Base-by-base conservation (phyloP, 768 basidiomycete species). In the Tricholoma bakamatsutake region DNA sequence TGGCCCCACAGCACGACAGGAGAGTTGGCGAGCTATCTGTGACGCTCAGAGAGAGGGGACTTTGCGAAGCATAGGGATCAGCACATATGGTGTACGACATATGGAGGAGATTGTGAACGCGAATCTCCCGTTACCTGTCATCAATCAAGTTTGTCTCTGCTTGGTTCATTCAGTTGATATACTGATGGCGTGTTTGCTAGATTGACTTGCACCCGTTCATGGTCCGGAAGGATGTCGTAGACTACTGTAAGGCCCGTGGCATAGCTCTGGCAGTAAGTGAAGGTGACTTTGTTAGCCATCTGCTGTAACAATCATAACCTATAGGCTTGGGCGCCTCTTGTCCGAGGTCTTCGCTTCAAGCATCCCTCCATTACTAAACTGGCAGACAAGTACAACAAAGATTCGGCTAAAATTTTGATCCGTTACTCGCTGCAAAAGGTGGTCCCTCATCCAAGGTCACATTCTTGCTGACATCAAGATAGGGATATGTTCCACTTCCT, bases 361-460 rank as follows among this genome's bases (percentile, higher is more conserved):
- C 81, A 85, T 62, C 78, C 83, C 34, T 70, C 17, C 80, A 87
- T 68, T 78, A 82, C 17, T 67, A 64, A 64, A 31, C 69, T 83
- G 35, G 77, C 79, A 5, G 61, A 75, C 40, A 84, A 81, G 66
- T 83, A 88, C 64, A 63, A 67, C 37, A 88, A 82, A 62, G 64
- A 73, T 46, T 72, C 78, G n/a, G 76, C 83, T 62, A 79, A 81
- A 61, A 71, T 91, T 48, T 71, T 89, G 37, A 71, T 90, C 28
- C 76, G 88, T n/a, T 90, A 83, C 67, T 85, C 83, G 10, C 69
- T 93, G n/a, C 88, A 93, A 67, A 86, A 88, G 75, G 89, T 83
- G 58, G 34, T 66, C 35, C 35, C 27, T n/a, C n/a, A n/a, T n/a
- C n/a, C n/a, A n/a, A n/a, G n/a, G n/a, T n/a, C n/a, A n/a, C n/a